Evolutionary conservation across 345 rosid genomes (phyloP), one percentile per base, ranked within the genome.

Genomic region (Balakata baccata): DNA sequence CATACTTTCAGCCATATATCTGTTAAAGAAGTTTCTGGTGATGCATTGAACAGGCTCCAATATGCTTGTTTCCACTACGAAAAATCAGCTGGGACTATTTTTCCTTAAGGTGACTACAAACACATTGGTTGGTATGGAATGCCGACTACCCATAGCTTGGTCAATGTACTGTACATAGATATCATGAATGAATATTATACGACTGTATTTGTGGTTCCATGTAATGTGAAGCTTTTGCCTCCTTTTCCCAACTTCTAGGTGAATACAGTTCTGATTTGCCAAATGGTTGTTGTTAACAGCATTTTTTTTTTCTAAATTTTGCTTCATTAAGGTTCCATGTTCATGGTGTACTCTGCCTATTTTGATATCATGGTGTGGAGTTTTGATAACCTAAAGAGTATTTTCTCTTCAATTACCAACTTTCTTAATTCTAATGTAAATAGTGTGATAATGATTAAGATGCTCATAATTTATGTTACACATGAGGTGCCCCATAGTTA

Each of bases 161-260:
- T 79, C 72, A 64, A 58, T 71, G 64, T 75, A 60, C 68, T 85
- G 85, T 86, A 84, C 76, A 81, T 87, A 82, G 83, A 67, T 82
- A 71, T 82, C 81, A 74, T 79, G 67, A 71, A 72, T 80, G 77
- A 84, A 58, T 4, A 69, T 78, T 71, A 78, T 38, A 25, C 53
- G 71, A 78, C 83, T 89, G 86, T 84, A 80, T 77, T 80, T 78
- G 57, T 80, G 80, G 73, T 68, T 81, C 46, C 38, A 67, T 86
- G 84, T 84, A 79, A 77, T 75, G 74, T 76, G 82, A 62, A 70
- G 73, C 73, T 66, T 71, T 73, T 72, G 58, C 25, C 64, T 70
- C 68, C 45, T 71, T 37, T 37, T 14, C 54, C 60, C 41, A 54
- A 34, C 20, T 62, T 56, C 23, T 25, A 29, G 79, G 49, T 34